Conservation (phyloP, 2,329 filamentous ascomycete species). For the Trichophyton simii region DNA sequence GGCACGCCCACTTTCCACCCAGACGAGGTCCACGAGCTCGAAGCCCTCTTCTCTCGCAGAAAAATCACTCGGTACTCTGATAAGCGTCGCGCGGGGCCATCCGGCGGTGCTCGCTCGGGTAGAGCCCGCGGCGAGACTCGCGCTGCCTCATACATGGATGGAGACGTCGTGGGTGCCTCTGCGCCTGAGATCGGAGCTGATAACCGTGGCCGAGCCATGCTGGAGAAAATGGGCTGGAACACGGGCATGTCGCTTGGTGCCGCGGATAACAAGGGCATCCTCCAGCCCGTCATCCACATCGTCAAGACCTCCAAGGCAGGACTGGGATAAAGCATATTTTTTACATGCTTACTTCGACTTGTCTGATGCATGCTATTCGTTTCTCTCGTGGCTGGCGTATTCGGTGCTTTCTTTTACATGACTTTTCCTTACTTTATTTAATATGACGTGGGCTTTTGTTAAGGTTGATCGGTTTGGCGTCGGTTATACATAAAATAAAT, state of each 20-base stretch:
- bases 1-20: constrained; percentile 52
- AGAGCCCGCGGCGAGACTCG: constrained; percentile 28
- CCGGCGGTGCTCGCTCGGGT: constrained; percentile 14
- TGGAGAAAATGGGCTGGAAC: constrained; percentile 97
- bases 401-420: no score
- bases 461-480: no score
- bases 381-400: background rate
- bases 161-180: constrained; percentile 73
- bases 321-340: constrained; percentile 43
- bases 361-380: background rate
- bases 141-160: constrained; percentile 57
- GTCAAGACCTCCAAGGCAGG: constrained; percentile 81
- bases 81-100: background rate
- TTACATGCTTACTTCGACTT: no score
- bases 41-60: constrained; percentile 27
- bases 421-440: no score
- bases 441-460: no score
- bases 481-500: no score
- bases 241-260: constrained; percentile 74
- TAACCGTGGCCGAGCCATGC: constrained; percentile 73
- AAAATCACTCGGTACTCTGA: background rate
- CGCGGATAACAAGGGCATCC: constrained; percentile 71
- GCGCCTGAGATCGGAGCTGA: constrained; percentile 72
- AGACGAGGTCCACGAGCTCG: constrained; percentile 38
- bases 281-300: constrained; percentile 72